Percentiles rank a stretch among this genome's conserved stretches.
Evolutionary conservation across 768 basidiomycete genomes (phyloP).

Genomic region (Boletus edulis): DNA sequence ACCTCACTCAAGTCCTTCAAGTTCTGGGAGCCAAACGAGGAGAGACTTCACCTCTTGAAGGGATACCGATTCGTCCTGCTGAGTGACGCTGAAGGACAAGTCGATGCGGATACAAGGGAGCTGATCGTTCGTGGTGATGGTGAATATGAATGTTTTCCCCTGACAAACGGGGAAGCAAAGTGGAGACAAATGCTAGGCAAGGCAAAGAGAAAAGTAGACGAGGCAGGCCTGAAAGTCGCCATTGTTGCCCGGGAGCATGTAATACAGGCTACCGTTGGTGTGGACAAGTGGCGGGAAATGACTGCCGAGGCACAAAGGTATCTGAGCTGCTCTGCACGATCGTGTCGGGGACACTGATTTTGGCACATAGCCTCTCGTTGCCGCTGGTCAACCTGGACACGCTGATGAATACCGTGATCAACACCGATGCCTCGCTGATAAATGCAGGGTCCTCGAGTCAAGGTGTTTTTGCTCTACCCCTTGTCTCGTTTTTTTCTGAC

Average conservation of each 20-base stretch:
- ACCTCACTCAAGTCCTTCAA: slow-evolving; percentile 47
- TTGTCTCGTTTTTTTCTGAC: neutral
- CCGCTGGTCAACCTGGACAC: slow-evolving; percentile 44
- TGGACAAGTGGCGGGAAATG: slow-evolving; percentile 53
- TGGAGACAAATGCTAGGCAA: slow-evolving; percentile 53
- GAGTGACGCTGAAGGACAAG: slow-evolving; percentile 51
- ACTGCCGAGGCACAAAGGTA: slow-evolving; percentile 51
- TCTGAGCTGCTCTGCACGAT: slow-evolving; percentile 8
- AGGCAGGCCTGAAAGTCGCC: slow-evolving; percentile 44
- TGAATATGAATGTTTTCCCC: slow-evolving; percentile 60
- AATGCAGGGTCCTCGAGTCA: slow-evolving; percentile 19
- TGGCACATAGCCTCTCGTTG: slow-evolving; percentile 35
- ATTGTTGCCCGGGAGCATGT: slow-evolving; percentile 50
- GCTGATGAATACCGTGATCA: slow-evolving; percentile 50
- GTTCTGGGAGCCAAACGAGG: slow-evolving; percentile 69
- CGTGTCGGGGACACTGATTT: slow-evolving; percentile 5
- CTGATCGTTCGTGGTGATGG: slow-evolving; percentile 58
- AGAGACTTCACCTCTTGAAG: slow-evolving; percentile 52
- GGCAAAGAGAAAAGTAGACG: slow-evolving; percentile 45
- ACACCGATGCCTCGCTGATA: slow-evolving; percentile 35
- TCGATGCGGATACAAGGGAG: slow-evolving; percentile 48
- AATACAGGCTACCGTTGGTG: slow-evolving; percentile 50
- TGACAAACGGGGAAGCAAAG: slow-evolving; percentile 45
- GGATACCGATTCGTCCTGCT: slow-evolving; percentile 58
- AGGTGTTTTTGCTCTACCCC: slow-evolving; percentile 9